Evolutionary conservation across 257 asterid genomes (phyloP).

Genomic region (Fraxinus quadrangulata): DNA sequence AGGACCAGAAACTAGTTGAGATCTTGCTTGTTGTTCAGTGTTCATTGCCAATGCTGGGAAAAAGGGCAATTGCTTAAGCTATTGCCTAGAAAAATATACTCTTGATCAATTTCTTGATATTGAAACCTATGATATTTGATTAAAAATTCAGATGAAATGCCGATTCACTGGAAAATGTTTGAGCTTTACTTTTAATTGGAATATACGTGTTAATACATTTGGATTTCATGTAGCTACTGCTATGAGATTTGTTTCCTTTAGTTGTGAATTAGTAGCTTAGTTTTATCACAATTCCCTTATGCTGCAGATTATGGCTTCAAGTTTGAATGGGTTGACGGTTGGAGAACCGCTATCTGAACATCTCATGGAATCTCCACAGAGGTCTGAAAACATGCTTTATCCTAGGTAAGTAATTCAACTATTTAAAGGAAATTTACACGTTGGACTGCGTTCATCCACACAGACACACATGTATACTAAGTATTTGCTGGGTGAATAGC

Average conservation of each 20-base stretch:
- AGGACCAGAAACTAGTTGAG: background rate
- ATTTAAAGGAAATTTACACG: background rate
- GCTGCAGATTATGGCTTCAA: constrained; percentile 95
- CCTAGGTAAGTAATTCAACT: constrained; percentile 42
- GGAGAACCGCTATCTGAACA: constrained; percentile 70
- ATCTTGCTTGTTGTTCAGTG: background rate
- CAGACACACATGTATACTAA: background rate
- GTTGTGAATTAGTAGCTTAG: background rate
- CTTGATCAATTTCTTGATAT: background rate
- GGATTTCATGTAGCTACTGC: background rate
- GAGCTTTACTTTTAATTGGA: background rate
- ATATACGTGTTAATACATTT: background rate
- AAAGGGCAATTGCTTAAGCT: background rate
- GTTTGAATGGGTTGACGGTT: constrained; percentile 91
- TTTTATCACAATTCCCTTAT: constrained; percentile 1
- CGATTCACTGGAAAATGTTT: background rate
- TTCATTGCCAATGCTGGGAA: background rate
- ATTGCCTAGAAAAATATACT: background rate
- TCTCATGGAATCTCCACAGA: constrained; percentile 77
- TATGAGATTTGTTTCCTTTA: background rate
- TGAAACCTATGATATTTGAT: background rate
- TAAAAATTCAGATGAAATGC: background rate
- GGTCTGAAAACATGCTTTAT: constrained; percentile 68
- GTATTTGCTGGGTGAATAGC: constrained; percentile 8
- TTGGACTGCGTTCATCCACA: background rate